phyloP scores from a whole-genome alignment of 108 stramenopile species.

The Skeletonema tropicum region DNA sequence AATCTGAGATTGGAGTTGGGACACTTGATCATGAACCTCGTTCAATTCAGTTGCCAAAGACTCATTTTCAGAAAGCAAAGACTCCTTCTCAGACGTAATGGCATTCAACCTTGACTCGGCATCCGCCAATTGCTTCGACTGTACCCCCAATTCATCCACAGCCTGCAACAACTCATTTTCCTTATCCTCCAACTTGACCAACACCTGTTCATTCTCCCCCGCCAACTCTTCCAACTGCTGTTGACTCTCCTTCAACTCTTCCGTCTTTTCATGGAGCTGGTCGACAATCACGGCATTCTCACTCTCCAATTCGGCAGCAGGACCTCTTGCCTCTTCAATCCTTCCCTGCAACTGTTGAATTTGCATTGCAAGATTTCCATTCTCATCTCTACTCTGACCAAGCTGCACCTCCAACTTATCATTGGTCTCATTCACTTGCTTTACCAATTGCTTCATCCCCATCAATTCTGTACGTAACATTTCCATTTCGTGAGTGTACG shows the following conservation, averaged over 20 bases:
- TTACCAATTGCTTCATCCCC: not conserved
- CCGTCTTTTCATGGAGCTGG: not conserved
- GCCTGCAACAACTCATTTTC: conserved; percentile 7
- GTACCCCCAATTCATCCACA: not conserved
- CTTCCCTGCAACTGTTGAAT: conserved; percentile 19
- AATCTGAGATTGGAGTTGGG: conserved; percentile 8
- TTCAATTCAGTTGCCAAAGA: conserved; percentile 33
- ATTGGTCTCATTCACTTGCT: conserved; percentile 17
- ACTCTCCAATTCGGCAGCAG: conserved; percentile 16
- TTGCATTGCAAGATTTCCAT: not conserved
- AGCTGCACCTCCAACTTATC: conserved; percentile 24
- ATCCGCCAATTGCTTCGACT: not conserved
- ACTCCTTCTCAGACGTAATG: not conserved
- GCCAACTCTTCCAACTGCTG: conserved; percentile 27
- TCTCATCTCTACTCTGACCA: conserved; percentile 1
- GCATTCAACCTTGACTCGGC: not conserved
- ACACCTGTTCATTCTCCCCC: conserved; percentile 30
- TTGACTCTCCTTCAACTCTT: conserved; percentile 18
- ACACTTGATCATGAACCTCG: conserved; percentile 20
- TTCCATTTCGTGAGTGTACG: conserved; percentile 7
- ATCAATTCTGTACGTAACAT: not conserved
- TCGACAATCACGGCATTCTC: conserved; percentile 14
- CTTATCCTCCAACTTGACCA: conserved; percentile 13
- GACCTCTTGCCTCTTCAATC: conserved; percentile 14
- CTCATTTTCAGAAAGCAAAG: conserved; percentile 28